Base-by-base conservation (phyloP, 108 stramenopile genomes). In the Cyclotella atomus region DNA sequence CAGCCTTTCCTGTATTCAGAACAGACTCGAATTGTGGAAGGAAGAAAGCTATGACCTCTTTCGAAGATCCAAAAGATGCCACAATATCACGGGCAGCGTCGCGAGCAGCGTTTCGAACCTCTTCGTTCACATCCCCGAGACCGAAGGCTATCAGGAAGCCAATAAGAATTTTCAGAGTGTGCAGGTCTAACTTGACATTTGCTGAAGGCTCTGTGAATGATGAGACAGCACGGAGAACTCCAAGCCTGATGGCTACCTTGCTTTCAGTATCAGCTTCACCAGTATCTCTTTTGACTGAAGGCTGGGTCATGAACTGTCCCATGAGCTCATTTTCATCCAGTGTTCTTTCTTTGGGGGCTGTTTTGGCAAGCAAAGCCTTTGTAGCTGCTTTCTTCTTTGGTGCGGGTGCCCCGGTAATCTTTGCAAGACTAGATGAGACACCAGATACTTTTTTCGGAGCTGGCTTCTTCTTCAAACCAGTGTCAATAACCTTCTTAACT, bases 71-170 rank as follows among this genome's bases (percentile, higher is more conserved):
- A 69, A 87, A 81, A 20, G 78, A 50, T 2, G 91, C 89, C 46
- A 96, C 84, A 35, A 89, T 68, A 35, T 92, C 91, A 55, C 93
- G 83, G 36, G 91, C 79, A 15, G 91, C 84, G 54, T 91, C 83
- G 8, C 91, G 73, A 16, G 92, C 89, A 24, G 71, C 59, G 59
- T 70, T 83, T 36, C 92, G 86, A 15, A 94, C 88, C 15, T 43
- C 65, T 52, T 89, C 91, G 41, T 91, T 85, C 15, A 75, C 68
- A 73, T 96, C 95, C 9, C 91, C 93, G 38, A 94, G 87, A 21
- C 91, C 92, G 76, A 81, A 96, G 34, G 91, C 85, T 73, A 90
- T 86, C 2, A 96, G 78, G 69, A 96, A 96, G 12, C 83, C 75
- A 67, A 91, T 79, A 14, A 96, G 67, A 27, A 91, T 71, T 55